Conservation (phyloP, 805 yeast species). For the Cyberlindnera veronae region DNA sequence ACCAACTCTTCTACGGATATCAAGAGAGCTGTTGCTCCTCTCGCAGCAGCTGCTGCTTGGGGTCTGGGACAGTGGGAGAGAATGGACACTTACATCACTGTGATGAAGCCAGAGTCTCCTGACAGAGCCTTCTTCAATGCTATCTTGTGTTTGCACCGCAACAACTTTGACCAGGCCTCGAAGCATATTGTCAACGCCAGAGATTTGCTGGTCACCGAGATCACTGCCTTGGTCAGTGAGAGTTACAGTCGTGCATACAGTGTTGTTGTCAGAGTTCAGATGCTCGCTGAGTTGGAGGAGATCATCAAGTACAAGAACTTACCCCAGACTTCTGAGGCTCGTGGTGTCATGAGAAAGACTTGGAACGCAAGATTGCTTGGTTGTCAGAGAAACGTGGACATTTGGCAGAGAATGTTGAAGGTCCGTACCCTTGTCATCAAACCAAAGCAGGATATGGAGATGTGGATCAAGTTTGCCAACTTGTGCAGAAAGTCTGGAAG, state of each 20-base stretch:
- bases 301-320: slow-evolving; percentile 83
- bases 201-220: slow-evolving; percentile 85
- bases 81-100: slow-evolving; percentile 87
- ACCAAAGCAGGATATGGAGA: slow-evolving; percentile 95
- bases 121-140: slow-evolving; percentile 95
- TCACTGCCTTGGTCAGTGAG: slow-evolving; percentile 91
- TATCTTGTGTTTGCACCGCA: slow-evolving; percentile 77
- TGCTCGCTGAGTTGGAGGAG: slow-evolving; percentile 95
- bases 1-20: slow-evolving; percentile 64
- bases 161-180: slow-evolving; percentile 78
- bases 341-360: slow-evolving; percentile 76
- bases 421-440: slow-evolving; percentile 89
- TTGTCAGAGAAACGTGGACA: slow-evolving; percentile 94
- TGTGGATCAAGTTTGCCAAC: slow-evolving; percentile 98
- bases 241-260: slow-evolving; percentile 96
- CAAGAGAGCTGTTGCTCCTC: slow-evolving; percentile 83
- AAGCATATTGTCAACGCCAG: slow-evolving; percentile 80
- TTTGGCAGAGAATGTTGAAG: slow-evolving; percentile 96
- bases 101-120: slow-evolving; percentile 89
- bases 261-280: slow-evolving; percentile 94
- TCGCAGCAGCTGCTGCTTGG: slow-evolving; percentile 99
- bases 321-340: slow-evolving; percentile 78
- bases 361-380: slow-evolving; percentile 93
- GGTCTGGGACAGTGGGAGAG: slow-evolving; percentile 96
- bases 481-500: slow-evolving; percentile 93